Evolutionary conservation across 2,329 filamentous ascomycete species (phyloP).

Genomic region (Xylariaceae sp.): DNA sequence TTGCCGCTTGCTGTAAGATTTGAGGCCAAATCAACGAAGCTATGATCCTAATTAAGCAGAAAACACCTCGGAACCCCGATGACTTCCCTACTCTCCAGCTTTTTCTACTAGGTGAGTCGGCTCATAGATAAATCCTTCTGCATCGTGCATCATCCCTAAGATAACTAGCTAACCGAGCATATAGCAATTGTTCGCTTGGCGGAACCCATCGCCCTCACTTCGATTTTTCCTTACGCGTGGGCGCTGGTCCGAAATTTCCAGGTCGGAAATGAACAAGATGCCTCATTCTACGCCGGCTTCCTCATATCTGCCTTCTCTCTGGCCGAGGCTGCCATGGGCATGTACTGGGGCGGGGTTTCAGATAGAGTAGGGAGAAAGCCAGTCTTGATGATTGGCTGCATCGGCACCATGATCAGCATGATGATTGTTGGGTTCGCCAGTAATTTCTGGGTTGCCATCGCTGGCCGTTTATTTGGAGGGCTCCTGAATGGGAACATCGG

Average conservation of each 20-base stretch:
- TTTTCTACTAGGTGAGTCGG: conserved; percentile 72
- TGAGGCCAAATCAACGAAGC: conserved; percentile 37
- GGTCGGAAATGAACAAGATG: conserved; percentile 67
- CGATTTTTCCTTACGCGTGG: conserved; percentile 91
- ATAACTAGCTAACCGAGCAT: conserved; percentile 4
- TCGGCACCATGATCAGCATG: conserved; percentile 79
- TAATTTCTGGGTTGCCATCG: conserved; percentile 79
- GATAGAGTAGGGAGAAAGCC: conserved; percentile 83
- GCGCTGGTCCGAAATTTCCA: conserved; percentile 73
- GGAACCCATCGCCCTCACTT: conserved; percentile 88
- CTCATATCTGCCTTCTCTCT: conserved; percentile 84
- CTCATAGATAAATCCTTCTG: background rate
- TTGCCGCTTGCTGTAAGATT: conserved; percentile 41
- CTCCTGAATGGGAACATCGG: conserved; percentile 88
- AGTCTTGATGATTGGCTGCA: conserved; percentile 73
- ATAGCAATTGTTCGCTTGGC: conserved; percentile 86
- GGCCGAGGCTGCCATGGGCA: conserved; percentile 76
- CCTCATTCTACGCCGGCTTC: conserved; percentile 82
- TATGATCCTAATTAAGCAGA: conserved; percentile 51
- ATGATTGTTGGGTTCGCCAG: conserved; percentile 76
- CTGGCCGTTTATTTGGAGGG: conserved; percentile 73
- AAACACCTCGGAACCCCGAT: conserved; percentile 57
- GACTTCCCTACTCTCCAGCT: conserved; percentile 80
- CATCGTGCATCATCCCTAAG: background rate
- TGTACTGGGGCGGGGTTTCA: conserved; percentile 83